phyloP scores from a whole-genome alignment of 306 rosid genomes.

The Carpinus fangiana region DNA sequence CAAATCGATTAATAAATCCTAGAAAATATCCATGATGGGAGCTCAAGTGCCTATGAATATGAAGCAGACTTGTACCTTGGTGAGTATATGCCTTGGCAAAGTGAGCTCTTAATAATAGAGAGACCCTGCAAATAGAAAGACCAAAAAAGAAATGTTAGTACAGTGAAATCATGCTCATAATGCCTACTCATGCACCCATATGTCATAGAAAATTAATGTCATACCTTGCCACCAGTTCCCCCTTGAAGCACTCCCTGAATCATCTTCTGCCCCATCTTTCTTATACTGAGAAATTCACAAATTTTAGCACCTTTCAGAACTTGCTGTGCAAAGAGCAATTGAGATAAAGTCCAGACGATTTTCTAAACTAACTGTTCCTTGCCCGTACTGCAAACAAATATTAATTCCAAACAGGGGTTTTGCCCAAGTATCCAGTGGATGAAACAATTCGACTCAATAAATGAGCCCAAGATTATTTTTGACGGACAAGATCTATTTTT shows the following conservation, averaged over 20 bases:
- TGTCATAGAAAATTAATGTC: slow-evolving; percentile 13
- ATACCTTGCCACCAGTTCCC: slow-evolving; percentile 98
- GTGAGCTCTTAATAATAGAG: slow-evolving; percentile 61
- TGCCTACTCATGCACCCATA: not conserved
- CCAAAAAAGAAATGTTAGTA: slow-evolving; percentile 12
- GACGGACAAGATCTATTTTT: not conserved
- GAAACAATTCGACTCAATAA: not conserved
- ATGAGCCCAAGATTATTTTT: not conserved
- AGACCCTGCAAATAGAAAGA: slow-evolving; percentile 54
- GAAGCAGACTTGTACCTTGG: slow-evolving; percentile 42
- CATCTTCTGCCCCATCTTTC: slow-evolving; percentile 72
- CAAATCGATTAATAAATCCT: not conserved
- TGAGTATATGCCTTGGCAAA: slow-evolving; percentile 33
- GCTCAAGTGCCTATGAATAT: not conserved
- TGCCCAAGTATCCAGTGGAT: not conserved
- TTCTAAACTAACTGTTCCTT: not conserved
- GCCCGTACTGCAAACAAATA: not conserved
- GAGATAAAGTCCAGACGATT: not conserved
- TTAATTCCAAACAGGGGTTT: slow-evolving; percentile 5
- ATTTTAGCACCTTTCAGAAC: slow-evolving; percentile 3
- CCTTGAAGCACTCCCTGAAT: slow-evolving; percentile 75
- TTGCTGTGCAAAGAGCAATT: not conserved
- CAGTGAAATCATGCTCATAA: slow-evolving; percentile 7
- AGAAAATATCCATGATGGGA: too few relatives aligned
- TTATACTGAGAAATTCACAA: slow-evolving; percentile 42